Evolutionary conservation across 1,284 basidiomycete species (phyloP), one percentile per base, ranked within the genome.

Genomic region (Microstroma glucosiphilum): DNA sequence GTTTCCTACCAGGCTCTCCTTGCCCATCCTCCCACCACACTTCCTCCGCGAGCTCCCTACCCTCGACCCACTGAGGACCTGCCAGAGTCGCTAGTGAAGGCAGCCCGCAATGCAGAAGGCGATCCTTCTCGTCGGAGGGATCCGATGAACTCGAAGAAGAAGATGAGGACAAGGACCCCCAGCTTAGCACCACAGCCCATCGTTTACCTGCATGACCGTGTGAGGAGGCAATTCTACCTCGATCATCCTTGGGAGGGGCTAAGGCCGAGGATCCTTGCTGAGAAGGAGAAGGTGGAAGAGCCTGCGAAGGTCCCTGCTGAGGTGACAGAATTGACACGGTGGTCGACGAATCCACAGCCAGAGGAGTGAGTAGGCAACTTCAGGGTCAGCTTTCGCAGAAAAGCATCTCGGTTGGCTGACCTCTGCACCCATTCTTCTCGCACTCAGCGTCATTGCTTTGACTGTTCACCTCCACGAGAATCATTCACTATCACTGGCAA

Each of bases 201-300:
- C 63, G 83, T 85, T 57, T 96, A 94, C 79, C 71, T 89, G 37
- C 91, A 93, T 78, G 94, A 98, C 80, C 83, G 85, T 63, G 83
- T 97, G 59, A 86, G 94, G 54, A 83, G 86, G 60, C 90, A 91
- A 79, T 98, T 98, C 84, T 97, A 93, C 83, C 83, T 84, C 59
- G 94, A 98, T 81, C 93, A 96, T 78, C 92, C 94, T 1, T 97
- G 96, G 79, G 93, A 98, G 81, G 88, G 91, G 1, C 89, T 93
- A 79, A 84, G 92, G 48, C 87, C 91, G 1, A 83, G 84, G 15
- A 87, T 85, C 12, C 80, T 98, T 57, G 86, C 90, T 0, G 94
- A 98, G 81, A 72, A 72, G 62, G 76, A 75, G 25, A 73, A 82
- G 42, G 64, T 74, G 4, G 83, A 83, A 51, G 53, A 60, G 66